Evolutionary conservation across 1,284 basidiomycete genomes (phyloP).

Genomic region (Ustilago nuda): DNA sequence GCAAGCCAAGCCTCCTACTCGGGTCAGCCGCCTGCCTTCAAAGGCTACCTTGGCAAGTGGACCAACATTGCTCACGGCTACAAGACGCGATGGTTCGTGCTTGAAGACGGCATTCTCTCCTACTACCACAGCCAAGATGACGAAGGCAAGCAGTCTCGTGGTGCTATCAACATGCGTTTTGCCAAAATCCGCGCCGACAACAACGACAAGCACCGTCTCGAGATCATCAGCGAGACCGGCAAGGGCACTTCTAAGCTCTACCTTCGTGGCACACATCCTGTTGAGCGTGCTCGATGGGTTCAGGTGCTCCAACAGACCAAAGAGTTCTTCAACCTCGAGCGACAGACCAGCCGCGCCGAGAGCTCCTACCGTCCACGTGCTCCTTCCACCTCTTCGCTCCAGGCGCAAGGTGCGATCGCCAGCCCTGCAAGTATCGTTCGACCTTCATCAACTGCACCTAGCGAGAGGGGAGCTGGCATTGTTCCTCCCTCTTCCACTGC

Average conservation of each 20-base stretch:
- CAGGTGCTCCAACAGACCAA: constrained; percentile 65
- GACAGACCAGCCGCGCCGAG: constrained; percentile 46
- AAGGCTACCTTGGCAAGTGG: constrained; percentile 78
- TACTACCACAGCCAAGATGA: constrained; percentile 91
- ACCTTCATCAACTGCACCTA: constrained; percentile 40
- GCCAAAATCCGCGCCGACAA: constrained; percentile 72
- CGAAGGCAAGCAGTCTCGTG: constrained; percentile 85
- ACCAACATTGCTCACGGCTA: constrained; percentile 91
- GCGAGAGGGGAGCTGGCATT: constrained; percentile 39
- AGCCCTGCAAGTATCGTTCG: constrained; percentile 29
- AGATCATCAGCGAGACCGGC: constrained; percentile 76
- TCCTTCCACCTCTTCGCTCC: constrained; percentile 38
- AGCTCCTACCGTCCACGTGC: constrained; percentile 42
- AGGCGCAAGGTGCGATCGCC: not conserved
- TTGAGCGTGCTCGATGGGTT: constrained; percentile 66
- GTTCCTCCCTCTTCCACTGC: constrained; percentile 42
- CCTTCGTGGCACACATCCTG: constrained; percentile 80
- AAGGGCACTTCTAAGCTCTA: constrained; percentile 81
- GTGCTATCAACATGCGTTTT: constrained; percentile 87
- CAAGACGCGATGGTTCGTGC: constrained; percentile 92
- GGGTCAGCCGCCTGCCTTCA: constrained; percentile 62
- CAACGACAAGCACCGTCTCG: constrained; percentile 80
- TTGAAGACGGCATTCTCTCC: constrained; percentile 81
- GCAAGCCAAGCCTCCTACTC: constrained; percentile 70
- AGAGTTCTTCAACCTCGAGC: constrained; percentile 57